Conservation (phyloP, 805 yeast species). For the Candida sakaeoensis region DNA sequence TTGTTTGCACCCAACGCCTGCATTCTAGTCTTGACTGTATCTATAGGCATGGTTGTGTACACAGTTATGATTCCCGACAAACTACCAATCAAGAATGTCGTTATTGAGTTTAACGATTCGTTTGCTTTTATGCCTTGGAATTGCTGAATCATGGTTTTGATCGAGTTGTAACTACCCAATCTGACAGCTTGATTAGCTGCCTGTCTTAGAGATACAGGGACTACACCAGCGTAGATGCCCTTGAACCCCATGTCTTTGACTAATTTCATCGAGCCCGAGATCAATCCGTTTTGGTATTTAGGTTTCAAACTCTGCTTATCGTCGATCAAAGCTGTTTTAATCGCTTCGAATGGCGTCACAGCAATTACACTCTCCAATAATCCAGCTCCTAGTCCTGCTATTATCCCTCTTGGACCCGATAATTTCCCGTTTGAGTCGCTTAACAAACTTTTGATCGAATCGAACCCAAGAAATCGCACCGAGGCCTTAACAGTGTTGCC, state of each 20-base stretch:
- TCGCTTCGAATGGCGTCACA: constrained; percentile 95
- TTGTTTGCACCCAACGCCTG: constrained; percentile 80
- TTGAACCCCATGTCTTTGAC: constrained; percentile 73
- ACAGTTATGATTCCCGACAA: constrained; percentile 88
- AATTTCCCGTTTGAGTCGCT: constrained; percentile 83
- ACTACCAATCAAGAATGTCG: constrained; percentile 88
- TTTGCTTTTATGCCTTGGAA: constrained; percentile 62
- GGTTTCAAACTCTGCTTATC: constrained; percentile 79
- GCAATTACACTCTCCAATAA: constrained; percentile 87
- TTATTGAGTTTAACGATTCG: constrained; percentile 69
- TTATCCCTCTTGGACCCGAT: constrained; percentile 84
- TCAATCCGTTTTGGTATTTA: constrained; percentile 63
- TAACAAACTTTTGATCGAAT: constrained; percentile 71
- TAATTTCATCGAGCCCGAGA: constrained; percentile 61
- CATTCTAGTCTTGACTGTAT: constrained; percentile 95
- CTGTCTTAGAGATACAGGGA: constrained; percentile 93
- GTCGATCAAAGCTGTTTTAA: constrained; percentile 92
- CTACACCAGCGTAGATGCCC: constrained; percentile 83
- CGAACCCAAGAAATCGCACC: constrained; percentile 92
- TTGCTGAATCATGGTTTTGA: constrained; percentile 74
- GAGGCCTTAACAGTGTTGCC: constrained; percentile 97
- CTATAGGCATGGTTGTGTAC: constrained; percentile 92
- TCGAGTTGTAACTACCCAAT: constrained; percentile 86
- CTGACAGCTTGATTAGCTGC: constrained; percentile 95
- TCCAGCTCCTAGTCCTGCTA: constrained; percentile 99